Evolutionary conservation across 768 basidiomycete species (phyloP).

Genomic region (Podaxis sp.): DNA sequence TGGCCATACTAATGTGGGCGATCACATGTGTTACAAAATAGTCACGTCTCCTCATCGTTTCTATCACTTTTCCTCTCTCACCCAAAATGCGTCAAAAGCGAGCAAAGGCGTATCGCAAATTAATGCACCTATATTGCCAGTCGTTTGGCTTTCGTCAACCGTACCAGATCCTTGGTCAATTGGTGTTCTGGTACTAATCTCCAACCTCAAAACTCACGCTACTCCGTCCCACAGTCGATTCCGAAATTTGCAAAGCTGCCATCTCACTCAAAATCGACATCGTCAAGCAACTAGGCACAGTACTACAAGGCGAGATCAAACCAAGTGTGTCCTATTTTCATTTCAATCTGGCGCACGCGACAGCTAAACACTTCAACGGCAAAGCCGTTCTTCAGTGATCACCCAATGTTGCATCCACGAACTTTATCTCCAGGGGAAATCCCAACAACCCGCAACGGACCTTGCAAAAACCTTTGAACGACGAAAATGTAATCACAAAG

Average conservation of each 20-base stretch:
- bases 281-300: constrained; percentile 66
- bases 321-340: constrained; percentile 65
- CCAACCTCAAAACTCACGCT: constrained; percentile 14
- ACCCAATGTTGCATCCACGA: constrained; percentile 97
- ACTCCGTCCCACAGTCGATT: constrained; percentile 60
- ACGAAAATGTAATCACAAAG: constrained; percentile 91
- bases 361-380: constrained; percentile 35
- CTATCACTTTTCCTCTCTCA: not conserved
- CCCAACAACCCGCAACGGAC: constrained; percentile 75
- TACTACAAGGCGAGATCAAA: constrained; percentile 87
- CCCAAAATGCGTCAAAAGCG: constrained; percentile 87
- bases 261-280: constrained; percentile 74
- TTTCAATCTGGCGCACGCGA: constrained; percentile 3
- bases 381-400: constrained; percentile 78
- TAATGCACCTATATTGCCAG: constrained; percentile 87
- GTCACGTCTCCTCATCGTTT: not conserved
- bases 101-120: constrained; percentile 91
- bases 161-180: constrained; percentile 85
- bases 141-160: constrained; percentile 92
- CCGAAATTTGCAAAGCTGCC: constrained; percentile 75
- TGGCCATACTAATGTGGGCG: not conserved
- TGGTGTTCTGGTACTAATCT: not conserved
- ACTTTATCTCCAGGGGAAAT: constrained; percentile 80
- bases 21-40: constrained; percentile 2
- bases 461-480: constrained; percentile 93